Conservation (phyloP, 1,284 basidiomycete genomes). For the Coniophora puteana region DNA sequence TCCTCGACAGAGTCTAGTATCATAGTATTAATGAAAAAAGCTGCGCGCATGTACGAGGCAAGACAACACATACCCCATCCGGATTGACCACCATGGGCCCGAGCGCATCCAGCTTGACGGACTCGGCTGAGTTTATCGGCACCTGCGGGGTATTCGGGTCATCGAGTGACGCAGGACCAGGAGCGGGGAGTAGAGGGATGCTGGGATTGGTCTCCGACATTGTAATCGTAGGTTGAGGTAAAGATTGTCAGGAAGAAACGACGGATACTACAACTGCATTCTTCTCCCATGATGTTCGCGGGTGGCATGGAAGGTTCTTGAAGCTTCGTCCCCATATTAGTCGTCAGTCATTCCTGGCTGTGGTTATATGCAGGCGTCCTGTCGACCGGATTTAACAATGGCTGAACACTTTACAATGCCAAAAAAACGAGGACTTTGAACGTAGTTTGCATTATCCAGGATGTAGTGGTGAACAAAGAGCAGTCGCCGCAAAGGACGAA, state of each 20-base stretch:
- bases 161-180: constrained; percentile 5
- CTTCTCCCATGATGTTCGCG: no score
- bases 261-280: neutral
- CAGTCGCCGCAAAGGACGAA: no score
- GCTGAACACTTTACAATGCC: no score
- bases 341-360: neutral
- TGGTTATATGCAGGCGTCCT: neutral
- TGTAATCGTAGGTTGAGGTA: neutral
- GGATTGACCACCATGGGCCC: constrained; percentile 57
- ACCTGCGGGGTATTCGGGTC: constrained; percentile 11
- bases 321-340: neutral
- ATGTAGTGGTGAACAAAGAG: no score
- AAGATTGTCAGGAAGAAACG: neutral
- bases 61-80: constrained; percentile 40
- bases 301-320: no score
- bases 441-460: no score
- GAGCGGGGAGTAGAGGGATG: constrained; percentile 11
- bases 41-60: neutral
- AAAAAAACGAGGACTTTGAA: no score
- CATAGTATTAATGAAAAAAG: neutral
- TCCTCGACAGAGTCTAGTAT: constrained; percentile 45
- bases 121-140: constrained; percentile 14
- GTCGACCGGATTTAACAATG: no score
- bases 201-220: neutral
- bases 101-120: constrained; percentile 43